phyloP scores from a whole-genome alignment of 176 grass and related monocot genomes.

The Aegilops bicornis region DNA sequence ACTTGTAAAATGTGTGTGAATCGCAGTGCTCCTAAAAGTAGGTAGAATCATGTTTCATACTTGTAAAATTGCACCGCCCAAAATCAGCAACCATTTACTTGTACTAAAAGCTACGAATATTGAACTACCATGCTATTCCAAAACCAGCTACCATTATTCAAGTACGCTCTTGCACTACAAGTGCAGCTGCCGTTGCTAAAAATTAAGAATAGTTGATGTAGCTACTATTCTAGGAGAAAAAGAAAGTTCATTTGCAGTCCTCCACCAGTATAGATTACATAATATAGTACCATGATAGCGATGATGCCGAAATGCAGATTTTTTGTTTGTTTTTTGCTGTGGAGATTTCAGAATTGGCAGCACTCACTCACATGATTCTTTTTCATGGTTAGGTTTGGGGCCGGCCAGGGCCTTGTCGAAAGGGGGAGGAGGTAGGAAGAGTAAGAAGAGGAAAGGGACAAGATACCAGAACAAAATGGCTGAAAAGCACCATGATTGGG shows the following conservation, averaged over 20 bases:
- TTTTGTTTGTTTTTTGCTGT: not conserved
- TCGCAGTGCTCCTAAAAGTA: not conserved
- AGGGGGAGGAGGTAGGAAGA: constrained; percentile 43
- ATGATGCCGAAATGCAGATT: not conserved
- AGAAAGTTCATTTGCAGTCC: not conserved
- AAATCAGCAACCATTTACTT: not conserved
- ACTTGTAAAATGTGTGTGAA: no score
- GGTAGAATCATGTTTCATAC: constrained; percentile 9
- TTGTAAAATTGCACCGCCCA: not conserved
- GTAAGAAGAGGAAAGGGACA: constrained; percentile 59
- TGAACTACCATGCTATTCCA: not conserved
- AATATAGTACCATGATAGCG: not conserved
- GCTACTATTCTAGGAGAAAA: not conserved
- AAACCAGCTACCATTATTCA: not conserved
- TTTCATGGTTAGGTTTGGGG: constrained; percentile 29
- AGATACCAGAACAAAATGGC: constrained; percentile 58
- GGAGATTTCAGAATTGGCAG: not conserved
- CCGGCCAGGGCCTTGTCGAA: constrained; percentile 25
- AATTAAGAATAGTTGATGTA: not conserved
- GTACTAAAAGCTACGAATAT: constrained; percentile 1
- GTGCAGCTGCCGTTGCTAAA: not conserved
- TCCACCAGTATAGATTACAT: not conserved
- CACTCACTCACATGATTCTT: not conserved
- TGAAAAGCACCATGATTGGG: constrained; percentile 42
- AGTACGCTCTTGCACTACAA: not conserved